Evolutionary conservation across 441 rosid genomes (phyloP).

Genomic region (Jatropha podagrica): DNA sequence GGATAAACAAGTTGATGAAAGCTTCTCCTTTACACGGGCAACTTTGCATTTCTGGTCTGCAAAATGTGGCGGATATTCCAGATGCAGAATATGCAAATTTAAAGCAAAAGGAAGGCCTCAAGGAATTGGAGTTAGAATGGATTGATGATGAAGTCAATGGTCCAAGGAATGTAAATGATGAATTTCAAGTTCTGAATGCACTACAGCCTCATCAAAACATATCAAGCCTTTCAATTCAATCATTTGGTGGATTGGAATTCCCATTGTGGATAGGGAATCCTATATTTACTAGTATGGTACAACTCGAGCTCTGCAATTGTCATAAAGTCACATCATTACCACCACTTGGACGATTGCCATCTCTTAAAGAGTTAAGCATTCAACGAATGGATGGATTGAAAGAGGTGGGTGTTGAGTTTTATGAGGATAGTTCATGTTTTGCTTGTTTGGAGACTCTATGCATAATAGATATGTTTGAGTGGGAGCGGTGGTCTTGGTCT

Average conservation of each 20-base stretch:
- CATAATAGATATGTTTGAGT: neutral
- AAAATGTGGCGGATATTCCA: constrained; percentile 4
- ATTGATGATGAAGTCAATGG: neutral
- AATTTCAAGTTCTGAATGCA: neutral
- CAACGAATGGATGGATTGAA: too few relatives aligned
- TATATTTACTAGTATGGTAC: too few relatives aligned
- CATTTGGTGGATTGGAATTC: neutral
- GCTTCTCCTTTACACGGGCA: neutral
- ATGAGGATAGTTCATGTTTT: neutral
- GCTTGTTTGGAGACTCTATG: neutral
- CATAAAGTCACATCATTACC: too few relatives aligned
- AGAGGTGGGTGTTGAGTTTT: neutral
- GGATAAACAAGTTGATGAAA: constrained; percentile 1
- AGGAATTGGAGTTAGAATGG: constrained; percentile 8
- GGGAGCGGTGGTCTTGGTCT: neutral
- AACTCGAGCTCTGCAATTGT: too few relatives aligned
- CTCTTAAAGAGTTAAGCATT: too few relatives aligned
- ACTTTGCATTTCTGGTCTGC: constrained; percentile 1
- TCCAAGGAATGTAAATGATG: neutral
- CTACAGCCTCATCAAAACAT: neutral
- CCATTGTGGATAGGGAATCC: too few relatives aligned
- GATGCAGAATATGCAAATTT: neutral
- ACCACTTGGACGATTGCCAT: too few relatives aligned
- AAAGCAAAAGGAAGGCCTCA: neutral
- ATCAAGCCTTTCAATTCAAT: neutral